These are phyloP conservation scores for Diplodia scrobiculata DNA, from an alignment of 2,329 filamentous ascomycete species.

Conservation along the genomic window DNA sequence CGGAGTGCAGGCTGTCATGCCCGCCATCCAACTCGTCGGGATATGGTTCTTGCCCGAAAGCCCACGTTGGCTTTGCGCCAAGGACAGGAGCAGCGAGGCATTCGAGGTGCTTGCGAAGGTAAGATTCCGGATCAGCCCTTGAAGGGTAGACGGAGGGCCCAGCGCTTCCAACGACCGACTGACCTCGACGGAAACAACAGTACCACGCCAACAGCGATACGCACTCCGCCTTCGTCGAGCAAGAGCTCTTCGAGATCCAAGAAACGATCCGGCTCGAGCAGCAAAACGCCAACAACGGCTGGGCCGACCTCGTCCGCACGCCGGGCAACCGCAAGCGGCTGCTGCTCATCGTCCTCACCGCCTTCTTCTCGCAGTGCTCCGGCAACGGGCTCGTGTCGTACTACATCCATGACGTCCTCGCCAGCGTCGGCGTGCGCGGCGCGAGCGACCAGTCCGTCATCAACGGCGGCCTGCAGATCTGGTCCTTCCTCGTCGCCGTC, in stretches of 20 bases:
- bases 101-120: slow-evolving; percentile 56
- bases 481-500: slow-evolving; percentile 37
- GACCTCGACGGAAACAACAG: slow-evolving; percentile 35
- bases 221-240: slow-evolving; percentile 55
- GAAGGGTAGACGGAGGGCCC: no score
- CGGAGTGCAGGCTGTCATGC: slow-evolving; percentile 32
- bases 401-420: slow-evolving; percentile 26
- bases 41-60: slow-evolving; percentile 54
- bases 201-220: slow-evolving; percentile 53
- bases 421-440: slow-evolving; percentile 11
- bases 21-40: slow-evolving; percentile 47
- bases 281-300: slow-evolving; percentile 57
- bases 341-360: slow-evolving; percentile 55
- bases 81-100: slow-evolving; percentile 35
- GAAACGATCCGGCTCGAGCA: slow-evolving; percentile 53
- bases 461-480: slow-evolving; percentile 24
- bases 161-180: slow-evolving; percentile 36
- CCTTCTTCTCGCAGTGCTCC: slow-evolving; percentile 44
- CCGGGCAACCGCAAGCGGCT: slow-evolving; percentile 54
- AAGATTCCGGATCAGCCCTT: slow-evolving; percentile 45
- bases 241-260: slow-evolving; percentile 61
- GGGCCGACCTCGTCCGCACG: slow-evolving; percentile 56
- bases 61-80: slow-evolving; percentile 52
- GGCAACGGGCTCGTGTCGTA: slow-evolving; percentile 24
- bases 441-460: slow-evolving; percentile 20